Conservation (phyloP, 2,329 filamentous ascomycete genomes). For the Neonectria ditissima region DNA sequence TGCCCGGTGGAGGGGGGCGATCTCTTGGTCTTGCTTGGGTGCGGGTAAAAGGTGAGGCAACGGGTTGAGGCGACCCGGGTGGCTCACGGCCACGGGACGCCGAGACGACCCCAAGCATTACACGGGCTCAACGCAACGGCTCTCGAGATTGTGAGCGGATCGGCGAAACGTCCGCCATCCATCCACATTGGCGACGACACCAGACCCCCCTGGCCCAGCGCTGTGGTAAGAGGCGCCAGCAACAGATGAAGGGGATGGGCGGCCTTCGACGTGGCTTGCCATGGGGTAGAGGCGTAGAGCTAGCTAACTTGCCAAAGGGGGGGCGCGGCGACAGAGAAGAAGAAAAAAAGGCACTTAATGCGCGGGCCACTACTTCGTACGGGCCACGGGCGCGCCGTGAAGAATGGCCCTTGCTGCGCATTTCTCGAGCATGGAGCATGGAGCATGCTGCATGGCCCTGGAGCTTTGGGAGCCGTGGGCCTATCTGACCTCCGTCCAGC, state of each 20-base stretch:
- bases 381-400: constrained; percentile 33
- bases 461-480: constrained; percentile 34
- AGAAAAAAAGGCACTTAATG: constrained; percentile 31
- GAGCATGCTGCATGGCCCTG: neutral
- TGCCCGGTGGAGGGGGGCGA: constrained; percentile 20
- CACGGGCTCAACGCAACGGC: constrained; percentile 35
- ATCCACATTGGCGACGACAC: constrained; percentile 35
- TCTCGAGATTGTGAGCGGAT: constrained; percentile 44
- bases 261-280: constrained; percentile 43
- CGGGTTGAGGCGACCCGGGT: constrained; percentile 37
- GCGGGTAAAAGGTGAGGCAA: constrained; percentile 42
- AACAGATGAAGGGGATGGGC: constrained; percentile 43
- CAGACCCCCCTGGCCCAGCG: constrained; percentile 37
- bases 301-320: constrained; percentile 31
- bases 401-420: constrained; percentile 24
- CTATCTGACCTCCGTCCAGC: constrained; percentile 27
- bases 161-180: constrained; percentile 34
- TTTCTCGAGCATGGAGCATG: neutral
- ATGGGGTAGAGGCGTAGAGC: constrained; percentile 40
- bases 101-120: constrained; percentile 26
- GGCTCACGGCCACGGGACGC: constrained; percentile 40
- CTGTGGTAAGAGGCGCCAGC: constrained; percentile 39
- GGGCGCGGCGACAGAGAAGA: constrained; percentile 25
- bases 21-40: constrained; percentile 5
- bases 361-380: constrained; percentile 9